Percentiles rank a stretch among this genome's conserved stretches.
phyloP scores from a whole-genome alignment of 2,329 filamentous ascomycete species.

The Chrysoporthe cubensis region DNA sequence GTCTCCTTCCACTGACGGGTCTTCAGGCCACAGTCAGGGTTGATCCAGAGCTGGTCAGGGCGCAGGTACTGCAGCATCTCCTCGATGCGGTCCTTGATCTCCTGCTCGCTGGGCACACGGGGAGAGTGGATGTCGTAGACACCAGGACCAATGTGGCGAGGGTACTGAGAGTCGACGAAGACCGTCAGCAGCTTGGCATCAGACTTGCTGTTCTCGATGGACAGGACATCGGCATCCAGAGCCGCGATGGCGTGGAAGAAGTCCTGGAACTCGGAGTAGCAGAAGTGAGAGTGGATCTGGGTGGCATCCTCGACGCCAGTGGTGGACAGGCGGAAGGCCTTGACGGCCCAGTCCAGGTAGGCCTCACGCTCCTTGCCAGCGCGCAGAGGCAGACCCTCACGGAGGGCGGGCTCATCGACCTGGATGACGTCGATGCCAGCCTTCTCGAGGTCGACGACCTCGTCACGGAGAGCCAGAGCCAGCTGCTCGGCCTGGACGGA shows the following conservation, averaged over 20 bases:
- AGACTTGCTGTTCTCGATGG: slow-evolving; percentile 99
- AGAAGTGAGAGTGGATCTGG: slow-evolving; percentile 99
- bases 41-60: slow-evolving; percentile 99
- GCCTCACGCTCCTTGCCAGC: slow-evolving; percentile 91
- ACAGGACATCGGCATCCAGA: slow-evolving; percentile 96
- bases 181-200: slow-evolving; percentile 99
- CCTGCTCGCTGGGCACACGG: slow-evolving; percentile 93
- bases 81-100: slow-evolving; percentile 96
- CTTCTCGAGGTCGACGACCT: slow-evolving; percentile 96
- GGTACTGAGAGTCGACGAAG: slow-evolving; percentile 96
- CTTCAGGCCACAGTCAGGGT: slow-evolving; percentile 99
- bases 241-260: slow-evolving; percentile 99
- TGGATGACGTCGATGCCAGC: slow-evolving; percentile 98
- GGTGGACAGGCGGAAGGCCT: slow-evolving; percentile 96
- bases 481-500: slow-evolving; percentile 98
- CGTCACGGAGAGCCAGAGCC: slow-evolving; percentile 95
- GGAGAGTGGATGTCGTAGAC: slow-evolving; percentile 99
- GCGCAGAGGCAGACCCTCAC: slow-evolving; percentile 98
- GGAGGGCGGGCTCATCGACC: slow-evolving; percentile 97
- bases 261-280: slow-evolving; percentile 99
- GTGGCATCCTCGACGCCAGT: slow-evolving; percentile 92
- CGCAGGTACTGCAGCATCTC: slow-evolving; percentile 98
- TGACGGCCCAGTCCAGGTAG: slow-evolving; percentile 96
- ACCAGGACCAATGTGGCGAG: slow-evolving; percentile 97
- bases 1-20: slow-evolving; percentile 98